Base-by-base conservation (phyloP, 768 basidiomycete species). In the Myochromella boudieri region DNA sequence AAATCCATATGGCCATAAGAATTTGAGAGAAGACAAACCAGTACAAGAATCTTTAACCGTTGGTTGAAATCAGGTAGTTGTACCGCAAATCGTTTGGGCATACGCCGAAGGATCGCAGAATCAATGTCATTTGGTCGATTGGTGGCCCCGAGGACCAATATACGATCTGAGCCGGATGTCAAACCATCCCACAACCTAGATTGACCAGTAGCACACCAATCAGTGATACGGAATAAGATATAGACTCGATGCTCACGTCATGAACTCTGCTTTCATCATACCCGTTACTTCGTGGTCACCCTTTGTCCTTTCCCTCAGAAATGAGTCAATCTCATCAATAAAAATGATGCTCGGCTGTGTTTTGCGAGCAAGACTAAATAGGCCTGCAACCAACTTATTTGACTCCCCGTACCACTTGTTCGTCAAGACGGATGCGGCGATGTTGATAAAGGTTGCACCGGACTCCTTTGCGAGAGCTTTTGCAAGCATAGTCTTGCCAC, bases 401-500 rank as follows among this genome's bases (percentile, higher is more conserved):
- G 70, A 72, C 54, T 75, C 73, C 36, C 73, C 73, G 32, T 73
- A 75, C 73, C 73, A 75, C 53, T 75, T 75, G 56, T 75, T 75
- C 27, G 73, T 74, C 2, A 75, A 66, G 2, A 73, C 72, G 0
- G 70, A 72, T 7, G 73, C 73, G 11, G 73, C 70, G 40, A 75
- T 75, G 60, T 75, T 75, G 65, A 97, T 95, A 62, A 99, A 99
- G 0, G 94, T 95, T 6, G 97, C 97, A 14, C 92, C 91, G 2
- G 89, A 92, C 71, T 99, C 95, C 63, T 95, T 97, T 10, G 97
- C 97, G 6, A 99, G 78, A 1, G 95, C 95, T 63, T 95, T 95
- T 1, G 97, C 97, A n/a, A 99, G 78, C 93, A 99, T 95, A 1
- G 97, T 98, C 73, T 99, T 99, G 20, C 97, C 97, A 55, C 97